Evolutionary conservation across 1,284 basidiomycete genomes (phyloP), one percentile per base, ranked within the genome.

Genomic region (Puccinia sorghi): DNA sequence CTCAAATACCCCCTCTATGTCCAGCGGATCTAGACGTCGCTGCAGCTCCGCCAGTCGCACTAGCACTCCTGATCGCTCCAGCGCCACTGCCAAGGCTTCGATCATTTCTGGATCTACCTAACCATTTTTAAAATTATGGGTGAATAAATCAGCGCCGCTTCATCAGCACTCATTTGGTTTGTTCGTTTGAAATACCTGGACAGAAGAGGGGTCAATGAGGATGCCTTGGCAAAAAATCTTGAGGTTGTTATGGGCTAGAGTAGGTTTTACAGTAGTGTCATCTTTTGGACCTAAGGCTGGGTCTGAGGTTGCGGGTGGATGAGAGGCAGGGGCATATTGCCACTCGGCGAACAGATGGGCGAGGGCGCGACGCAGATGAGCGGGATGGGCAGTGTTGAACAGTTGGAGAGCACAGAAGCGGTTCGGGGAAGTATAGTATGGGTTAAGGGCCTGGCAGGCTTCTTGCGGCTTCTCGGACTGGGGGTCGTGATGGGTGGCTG

Each of bases 361-460:
- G 52, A 76, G 56, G 1, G 61, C 50, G 9, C 22, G 13, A n/a
- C 48, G 50, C 50, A 76, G 27, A n/a, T 46, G 57, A 11, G 27
- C 61, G 22, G 54, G 48, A 39, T 54, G 48, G 20, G 20, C 22
- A 6, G 63, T 11, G 46, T 27, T 32, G 46, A 76, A 76, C 1
- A 76, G 50, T 48, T 63, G 48, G 39, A 66, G 63, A 13, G 73
- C 61, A 67, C 73, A 76, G 52, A 76, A 76, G 6, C 73, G 39
- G 11, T 52, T 12, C 20, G 56, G 25, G 9, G 61, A 54, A n/a
- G 27, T 54, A 59, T 76, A 76, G 63, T 76, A 76, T 6, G 17
- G 12, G n/a, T 74, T 52, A 9, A 76, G 43, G 43, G 11, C 8
- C 43, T 46, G 43, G 11, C 15, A 32, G 32, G 32, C 43, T 46